Percentiles rank a stretch among this genome's conserved stretches.
phyloP scores from a whole-genome alignment of 192 early-diverging fungal genomes.

The Powellomyces hirtus region DNA sequence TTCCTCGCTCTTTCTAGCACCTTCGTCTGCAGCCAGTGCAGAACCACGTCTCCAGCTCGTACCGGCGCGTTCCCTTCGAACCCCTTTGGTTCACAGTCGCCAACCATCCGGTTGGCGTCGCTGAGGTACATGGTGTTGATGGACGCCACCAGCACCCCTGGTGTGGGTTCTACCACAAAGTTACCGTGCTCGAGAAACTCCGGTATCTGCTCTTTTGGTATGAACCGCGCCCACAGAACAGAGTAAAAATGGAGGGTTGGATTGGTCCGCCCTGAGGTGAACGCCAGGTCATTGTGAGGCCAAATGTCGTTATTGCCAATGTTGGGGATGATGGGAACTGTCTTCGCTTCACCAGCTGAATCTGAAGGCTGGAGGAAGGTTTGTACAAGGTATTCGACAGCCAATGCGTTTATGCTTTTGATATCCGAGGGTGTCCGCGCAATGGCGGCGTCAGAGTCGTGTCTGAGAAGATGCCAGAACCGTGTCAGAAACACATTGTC shows the following conservation, averaged over 20 bases:
- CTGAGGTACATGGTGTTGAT: constrained; percentile 41
- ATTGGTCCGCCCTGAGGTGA: constrained; percentile 8
- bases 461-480: not conserved
- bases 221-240: constrained; percentile 28
- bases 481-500: not conserved
- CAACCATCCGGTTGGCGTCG: constrained; percentile 22
- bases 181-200: constrained; percentile 20
- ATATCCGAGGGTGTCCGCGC: constrained; percentile 23
- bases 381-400: not conserved
- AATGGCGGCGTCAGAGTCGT: constrained; percentile 30
- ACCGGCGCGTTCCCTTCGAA: not conserved
- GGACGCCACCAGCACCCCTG: constrained; percentile 12
- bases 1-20: constrained; percentile 15
- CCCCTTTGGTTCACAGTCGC: constrained; percentile 21
- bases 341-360: not conserved
- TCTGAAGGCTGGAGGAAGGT: too few relatives aligned
- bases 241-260: constrained; percentile 32
- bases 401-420: constrained; percentile 16
- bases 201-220: constrained; percentile 21
- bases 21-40: constrained; percentile 26
- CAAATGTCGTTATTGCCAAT: constrained; percentile 46
- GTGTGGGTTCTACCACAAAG: constrained; percentile 17
- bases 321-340: constrained; percentile 33
- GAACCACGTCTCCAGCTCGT: constrained; percentile 19
- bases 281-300: constrained; percentile 37